Base-by-base conservation (phyloP, 345 rosid species). In the Sonneratia caseolaris region DNA sequence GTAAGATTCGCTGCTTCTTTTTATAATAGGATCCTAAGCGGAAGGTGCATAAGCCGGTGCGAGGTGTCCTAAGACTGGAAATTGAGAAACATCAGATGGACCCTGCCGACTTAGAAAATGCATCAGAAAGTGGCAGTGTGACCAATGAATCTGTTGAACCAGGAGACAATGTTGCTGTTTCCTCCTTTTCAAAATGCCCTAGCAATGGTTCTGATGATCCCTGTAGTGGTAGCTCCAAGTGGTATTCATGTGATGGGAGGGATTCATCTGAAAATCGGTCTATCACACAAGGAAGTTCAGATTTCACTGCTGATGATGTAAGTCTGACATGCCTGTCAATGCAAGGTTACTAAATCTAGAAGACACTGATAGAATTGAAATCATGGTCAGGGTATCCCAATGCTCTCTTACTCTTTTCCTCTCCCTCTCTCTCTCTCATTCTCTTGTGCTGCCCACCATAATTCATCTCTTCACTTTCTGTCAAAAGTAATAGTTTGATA, bases 21-120 rank as follows among this genome's bases (percentile, higher is more conserved):
- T 24, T 76, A 72, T 7, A 74, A 67, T 77, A 95, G 99, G 99
- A 95, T 83, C 94, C 97, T 38, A 95, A 89, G 76, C 86, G 86
- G 72, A 92, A 92, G 82, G 92, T 88, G 80, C 97, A 95, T 77
- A 95, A 92, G 78, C 98, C 97, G 59, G 99, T 95, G 57, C 88
- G 86, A 83, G 99, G 98, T 70, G 77, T 90, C 82, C 82, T 95
- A 69, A 84, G 87, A 78, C 84, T 95, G 76, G 97, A 90, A 86
- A 95, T 95, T 80, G 99, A 92, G 87, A 94, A 91, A 83, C 96
- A 92, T 73, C 92, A 82, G 79, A 83, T 86, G 49, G 82, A 79
- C 69, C 86, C 77, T 45, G 80, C 85, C 71, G 97, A 92, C 73
- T 73, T 84, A 74, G 99, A 90, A 76, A 89, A 90, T 81, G 53